Base-by-base conservation (phyloP, 1,139 yeast species). In the Pichia sp. region DNA sequence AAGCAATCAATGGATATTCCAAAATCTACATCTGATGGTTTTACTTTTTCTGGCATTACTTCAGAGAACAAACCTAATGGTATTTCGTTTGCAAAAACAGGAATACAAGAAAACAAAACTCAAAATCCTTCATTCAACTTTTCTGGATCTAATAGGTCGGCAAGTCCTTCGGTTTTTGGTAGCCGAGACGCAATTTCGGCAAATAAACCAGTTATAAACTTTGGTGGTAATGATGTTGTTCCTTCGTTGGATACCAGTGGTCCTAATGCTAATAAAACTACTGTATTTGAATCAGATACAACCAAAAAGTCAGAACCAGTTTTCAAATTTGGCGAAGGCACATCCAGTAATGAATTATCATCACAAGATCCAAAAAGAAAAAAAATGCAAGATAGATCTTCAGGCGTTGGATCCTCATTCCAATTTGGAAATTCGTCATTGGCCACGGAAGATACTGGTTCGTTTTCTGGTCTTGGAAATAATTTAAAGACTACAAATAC, bases 301-400 rank as follows among this genome's bases (percentile, higher is more conserved):
- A 16, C 16, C 16, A 12, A 6, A 20, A 12, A 16, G 3, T 36
- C 44, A 11, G 31, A 16, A 25, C 28, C 35, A 30, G 23, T 22
- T n/a, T 39, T 41, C 16, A 37, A 29, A 16, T 43, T 41, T 25
- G 42, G 38, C 8, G 26, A 20, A n/a, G 29, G 35, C 9, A 23
- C 26, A 7, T 23, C 34, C 4, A 37, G n/a, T n/a, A 27, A 36
- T 5, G 31, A 27, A 9, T 27, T 29, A 5, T 6, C 25, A 4
- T 7, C 11, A 8, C 30, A 30, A 9, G 39, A 36, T 4, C 31
- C 37, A 3, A 35, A 26, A 9, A 35, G 24, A 11, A 35, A 26
- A 16, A 26, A 8, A 23, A 1, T 22, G 4, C 12, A 30, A 22
- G 20, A 12, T 20, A 12, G 26, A 12, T 25, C 22, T 27, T 27